phyloP scores from a whole-genome alignment of 805 yeast species.

The Brettanomyces anomalus region DNA sequence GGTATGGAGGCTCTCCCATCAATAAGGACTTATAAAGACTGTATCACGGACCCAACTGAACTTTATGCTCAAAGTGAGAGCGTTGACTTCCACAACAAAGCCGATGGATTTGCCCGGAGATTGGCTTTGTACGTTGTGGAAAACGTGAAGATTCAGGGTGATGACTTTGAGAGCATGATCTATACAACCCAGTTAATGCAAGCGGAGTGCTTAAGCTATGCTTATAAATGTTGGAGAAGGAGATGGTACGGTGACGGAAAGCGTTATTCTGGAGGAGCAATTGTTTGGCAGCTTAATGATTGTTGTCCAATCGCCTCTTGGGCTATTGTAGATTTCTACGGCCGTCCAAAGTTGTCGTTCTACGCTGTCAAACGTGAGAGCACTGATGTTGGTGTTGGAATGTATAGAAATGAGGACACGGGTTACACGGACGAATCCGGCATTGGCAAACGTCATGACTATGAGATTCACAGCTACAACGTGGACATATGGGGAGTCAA shows the following conservation, averaged over 20 bases:
- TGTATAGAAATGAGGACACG: slow-evolving; percentile 19
- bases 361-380: slow-evolving; percentile 38
- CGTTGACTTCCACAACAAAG: slow-evolving; percentile 40
- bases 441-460: slow-evolving; percentile 7
- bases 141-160: slow-evolving; percentile 24
- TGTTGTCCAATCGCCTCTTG: slow-evolving; percentile 48
- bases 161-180: slow-evolving; percentile 34
- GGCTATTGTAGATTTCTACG: slow-evolving; percentile 36
- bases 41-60: slow-evolving; percentile 30
- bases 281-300: slow-evolving; percentile 48
- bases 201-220: slow-evolving; percentile 38
- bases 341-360: slow-evolving; percentile 37
- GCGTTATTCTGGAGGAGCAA: slow-evolving; percentile 34
- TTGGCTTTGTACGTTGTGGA: slow-evolving; percentile 38
- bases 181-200: slow-evolving; percentile 48
- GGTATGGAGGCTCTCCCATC: slow-evolving; percentile 43
- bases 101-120: slow-evolving; percentile 38
- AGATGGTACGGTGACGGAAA: slow-evolving; percentile 30
- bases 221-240: slow-evolving; percentile 38
- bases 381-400: slow-evolving; percentile 26
- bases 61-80: slow-evolving; percentile 34
- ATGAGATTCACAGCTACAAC: slow-evolving; percentile 13
- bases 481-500: slow-evolving; percentile 37
- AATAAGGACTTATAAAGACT: slow-evolving; percentile 25
- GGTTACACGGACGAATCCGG: slow-evolving; percentile 3